A percentile compares a stretch with the other conserved stretches of the same genome.
phyloP scores from a whole-genome alignment of 805 yeast species.

The Torulaspora delbrueckii region DNA sequence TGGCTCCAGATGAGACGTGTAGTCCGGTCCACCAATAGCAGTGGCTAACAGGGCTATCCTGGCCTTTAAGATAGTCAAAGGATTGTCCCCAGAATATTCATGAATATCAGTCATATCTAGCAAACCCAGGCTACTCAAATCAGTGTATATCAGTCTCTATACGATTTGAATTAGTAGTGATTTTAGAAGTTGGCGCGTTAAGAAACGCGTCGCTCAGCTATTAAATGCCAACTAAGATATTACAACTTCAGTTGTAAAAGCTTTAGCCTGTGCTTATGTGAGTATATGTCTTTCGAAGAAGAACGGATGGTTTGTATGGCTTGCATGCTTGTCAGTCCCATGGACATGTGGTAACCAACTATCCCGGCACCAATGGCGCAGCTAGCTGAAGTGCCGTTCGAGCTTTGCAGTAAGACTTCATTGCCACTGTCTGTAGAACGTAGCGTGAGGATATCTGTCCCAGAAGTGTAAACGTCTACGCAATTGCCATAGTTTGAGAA shows the following conservation, averaged over 20 bases:
- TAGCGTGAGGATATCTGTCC: constrained; percentile 41
- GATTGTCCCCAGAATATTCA: constrained; percentile 3
- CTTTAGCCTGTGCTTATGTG: constrained; percentile 1
- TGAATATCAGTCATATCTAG: too few species aligned
- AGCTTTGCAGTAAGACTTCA: constrained; percentile 26
- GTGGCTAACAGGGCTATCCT: constrained; percentile 78
- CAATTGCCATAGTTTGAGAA: constrained; percentile 48
- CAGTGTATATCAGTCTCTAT: neutral
- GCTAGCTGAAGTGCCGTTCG: constrained; percentile 50
- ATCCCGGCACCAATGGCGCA: constrained; percentile 44
- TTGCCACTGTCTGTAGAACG: constrained; percentile 33
- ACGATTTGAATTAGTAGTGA: neutral
- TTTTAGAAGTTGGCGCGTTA: neutral
- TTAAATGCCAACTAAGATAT: too few species aligned
- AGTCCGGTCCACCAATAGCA: constrained; percentile 88
- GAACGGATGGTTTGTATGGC: constrained; percentile 30
- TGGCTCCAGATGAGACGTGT: constrained; percentile 43
- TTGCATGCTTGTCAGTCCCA: constrained; percentile 36
- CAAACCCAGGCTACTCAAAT: too few species aligned
- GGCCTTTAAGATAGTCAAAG: constrained; percentile 45
- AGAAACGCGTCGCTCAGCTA: neutral
- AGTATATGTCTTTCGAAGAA: constrained; percentile 2
- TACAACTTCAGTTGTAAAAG: neutral
- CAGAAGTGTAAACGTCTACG: constrained; percentile 49
- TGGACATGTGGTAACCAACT: constrained; percentile 42